Evolutionary conservation across 139 green algal genomes (phyloP).

Genomic region (Chlorella sp.): DNA sequence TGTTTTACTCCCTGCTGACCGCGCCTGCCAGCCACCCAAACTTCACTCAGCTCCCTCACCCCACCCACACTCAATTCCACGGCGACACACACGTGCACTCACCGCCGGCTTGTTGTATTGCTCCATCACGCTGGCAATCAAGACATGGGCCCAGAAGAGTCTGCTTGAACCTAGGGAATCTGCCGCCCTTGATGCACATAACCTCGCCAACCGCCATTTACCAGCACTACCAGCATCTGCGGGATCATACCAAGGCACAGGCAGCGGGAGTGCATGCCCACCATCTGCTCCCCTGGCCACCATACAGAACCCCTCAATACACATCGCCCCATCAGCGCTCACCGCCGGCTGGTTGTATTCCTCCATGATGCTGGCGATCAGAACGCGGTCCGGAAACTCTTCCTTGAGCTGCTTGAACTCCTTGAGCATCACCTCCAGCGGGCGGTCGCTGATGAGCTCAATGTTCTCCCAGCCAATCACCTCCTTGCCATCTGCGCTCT

Average conservation of each 20-base stretch:
- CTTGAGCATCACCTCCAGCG: slow-evolving; percentile 93
- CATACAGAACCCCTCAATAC: too few species aligned
- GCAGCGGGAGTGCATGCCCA: too few species aligned
- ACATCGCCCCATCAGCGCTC: too few species aligned
- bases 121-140: not conserved
- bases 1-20: too few species aligned
- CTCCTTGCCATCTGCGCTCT: slow-evolving; percentile 56
- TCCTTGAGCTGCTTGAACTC: slow-evolving; percentile 91
- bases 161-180: too few species aligned
- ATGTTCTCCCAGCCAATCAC: slow-evolving; percentile 98
- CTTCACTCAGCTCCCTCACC: too few species aligned
- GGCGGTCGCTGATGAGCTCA: slow-evolving; percentile 94
- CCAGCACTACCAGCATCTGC: too few species aligned
- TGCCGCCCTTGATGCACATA: too few species aligned
- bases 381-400: slow-evolving; percentile 92
- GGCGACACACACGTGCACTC: not conserved
- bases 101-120: not conserved
- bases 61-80: not conserved
- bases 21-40: too few species aligned
- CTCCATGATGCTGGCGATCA: slow-evolving; percentile 98
- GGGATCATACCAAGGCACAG: too few species aligned
- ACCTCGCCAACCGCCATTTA: too few species aligned
- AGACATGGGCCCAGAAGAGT: not conserved
- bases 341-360: slow-evolving; percentile 81
- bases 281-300: too few species aligned